Evolutionary conservation across 208 protist species (phyloP), one percentile per base, ranked within the genome.

Genomic region (Trypanosoma lewisi): DNA sequence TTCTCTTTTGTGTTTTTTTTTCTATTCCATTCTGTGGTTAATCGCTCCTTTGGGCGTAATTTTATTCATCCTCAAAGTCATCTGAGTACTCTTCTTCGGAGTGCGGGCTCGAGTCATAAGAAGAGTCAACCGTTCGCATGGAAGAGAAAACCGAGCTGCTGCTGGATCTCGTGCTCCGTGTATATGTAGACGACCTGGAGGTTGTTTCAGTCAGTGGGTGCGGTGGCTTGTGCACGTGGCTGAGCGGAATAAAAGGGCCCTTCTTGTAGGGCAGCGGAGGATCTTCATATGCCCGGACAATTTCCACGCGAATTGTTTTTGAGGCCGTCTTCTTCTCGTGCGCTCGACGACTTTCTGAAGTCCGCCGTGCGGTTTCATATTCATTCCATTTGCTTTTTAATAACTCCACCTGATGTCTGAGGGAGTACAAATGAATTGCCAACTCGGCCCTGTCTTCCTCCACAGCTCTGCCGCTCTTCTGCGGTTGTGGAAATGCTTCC

Each of bases 211-310:
- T 42, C 4, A 27, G 17, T 7, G 12, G 2, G n/a, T 4, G 17
- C 9, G 27, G 47, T 2, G 9, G 14, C 12, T 12, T 17, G 12
- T 2, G 21, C 47, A 5, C 16, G 19, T 11, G 9, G 30, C 2
- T 19, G 21, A 71, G 57, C 19, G 66, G 49, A 7, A 12, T 33
- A 54, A 74, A 87, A 11, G 82, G 82, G 12, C 63, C 57, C 51
- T 88, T 91, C 44, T 75, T 73, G 48, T 84, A 82, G 9, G 82
- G 79, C 42, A 81, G 60, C 2, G 79, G 85, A 0, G 78, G 64
- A 4, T 78, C 70, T 28, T 83, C 77, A 57, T 81, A 91, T 1
- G 51, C 78, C 23, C 75, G 70, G 12, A 91, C 63, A n/a, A 91
- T 59, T 57, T 88, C 73, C 19, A 88, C 82, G 19, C 67, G 68